Conservation (phyloP, 2,329 filamentous ascomycete genomes). For the Ophiostoma triangulosporum region DNA sequence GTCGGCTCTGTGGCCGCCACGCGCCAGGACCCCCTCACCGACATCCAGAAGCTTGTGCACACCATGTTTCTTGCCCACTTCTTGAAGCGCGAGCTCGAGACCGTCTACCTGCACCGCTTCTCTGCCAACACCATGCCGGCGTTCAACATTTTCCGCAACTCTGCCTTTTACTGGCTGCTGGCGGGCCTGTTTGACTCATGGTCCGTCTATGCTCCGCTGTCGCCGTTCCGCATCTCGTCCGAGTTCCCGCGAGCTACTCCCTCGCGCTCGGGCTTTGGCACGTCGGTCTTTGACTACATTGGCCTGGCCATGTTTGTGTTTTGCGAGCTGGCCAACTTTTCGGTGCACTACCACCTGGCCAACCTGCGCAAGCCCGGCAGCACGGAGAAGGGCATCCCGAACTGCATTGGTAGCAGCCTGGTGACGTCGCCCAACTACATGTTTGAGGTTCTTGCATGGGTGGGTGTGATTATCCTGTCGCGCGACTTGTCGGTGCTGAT, state of each 20-base stretch:
- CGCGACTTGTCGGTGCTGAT: conserved; percentile 65
- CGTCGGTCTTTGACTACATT: conserved; percentile 40
- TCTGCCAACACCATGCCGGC: conserved; percentile 87
- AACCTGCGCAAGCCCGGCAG: conserved; percentile 64
- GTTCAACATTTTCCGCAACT: conserved; percentile 88
- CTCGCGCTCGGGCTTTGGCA: conserved; percentile 15
- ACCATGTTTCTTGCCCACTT: conserved; percentile 71
- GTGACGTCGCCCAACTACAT: conserved; percentile 98
- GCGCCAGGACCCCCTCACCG: conserved; percentile 28
- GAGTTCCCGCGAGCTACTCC: conserved; percentile 7
- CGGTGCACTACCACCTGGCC: conserved; percentile 67
- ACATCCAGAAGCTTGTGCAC: conserved; percentile 61
- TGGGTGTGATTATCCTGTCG: conserved; percentile 66
- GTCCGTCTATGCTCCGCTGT: conserved; percentile 69
- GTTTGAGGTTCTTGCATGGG: conserved; percentile 81
- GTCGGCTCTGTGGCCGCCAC: conserved; percentile 20
- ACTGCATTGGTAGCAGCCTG: conserved; percentile 67
- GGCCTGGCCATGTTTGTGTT: conserved; percentile 62
- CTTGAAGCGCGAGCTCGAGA: conserved; percentile 89
- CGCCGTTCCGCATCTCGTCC: conserved; percentile 34
- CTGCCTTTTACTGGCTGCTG: conserved; percentile 81
- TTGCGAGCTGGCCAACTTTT: conserved; percentile 68
- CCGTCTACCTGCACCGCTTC: conserved; percentile 89
- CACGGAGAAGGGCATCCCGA: conserved; percentile 77
- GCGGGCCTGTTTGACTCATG: conserved; percentile 70